Conservation (phyloP, 805 yeast genomes). For the Ogataea minuta region DNA sequence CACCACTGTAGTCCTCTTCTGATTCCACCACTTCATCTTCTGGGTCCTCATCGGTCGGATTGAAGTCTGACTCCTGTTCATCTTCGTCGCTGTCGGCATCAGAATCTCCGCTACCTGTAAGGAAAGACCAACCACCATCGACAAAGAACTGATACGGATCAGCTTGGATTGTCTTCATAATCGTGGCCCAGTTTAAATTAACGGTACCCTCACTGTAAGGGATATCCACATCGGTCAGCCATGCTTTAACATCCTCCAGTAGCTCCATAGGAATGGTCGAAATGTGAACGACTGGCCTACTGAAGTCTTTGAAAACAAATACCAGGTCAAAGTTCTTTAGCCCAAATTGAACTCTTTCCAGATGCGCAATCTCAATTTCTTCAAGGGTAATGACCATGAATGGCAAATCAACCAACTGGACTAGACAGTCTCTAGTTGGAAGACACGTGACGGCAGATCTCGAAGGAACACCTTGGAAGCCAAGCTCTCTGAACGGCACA, state of each 20-base stretch:
- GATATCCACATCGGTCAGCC: slow-evolving; percentile 97
- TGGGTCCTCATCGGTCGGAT: slow-evolving; percentile 60
- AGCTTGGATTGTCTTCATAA: slow-evolving; percentile 88
- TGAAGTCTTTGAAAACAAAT: slow-evolving; percentile 91
- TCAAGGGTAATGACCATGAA: slow-evolving; percentile 86
- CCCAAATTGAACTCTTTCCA: slow-evolving; percentile 97
- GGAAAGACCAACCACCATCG: slow-evolving; percentile 96
- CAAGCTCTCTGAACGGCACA: slow-evolving; percentile 92
- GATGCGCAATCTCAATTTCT: slow-evolving; percentile 91
- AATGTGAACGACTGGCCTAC: slow-evolving; percentile 83
- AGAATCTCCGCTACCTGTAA: slow-evolving; percentile 83
- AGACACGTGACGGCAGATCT: slow-evolving; percentile 91
- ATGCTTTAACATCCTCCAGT: slow-evolving; percentile 87
- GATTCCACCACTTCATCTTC: slow-evolving; percentile 48
- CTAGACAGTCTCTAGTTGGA: slow-evolving; percentile 96
- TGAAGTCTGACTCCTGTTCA: slow-evolving; percentile 64
- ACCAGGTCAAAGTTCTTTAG: slow-evolving; percentile 94
- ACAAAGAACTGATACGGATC: slow-evolving; percentile 93
- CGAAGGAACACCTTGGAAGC: slow-evolving; percentile 96
- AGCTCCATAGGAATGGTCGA: slow-evolving; percentile 93
- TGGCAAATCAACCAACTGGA: slow-evolving; percentile 93
- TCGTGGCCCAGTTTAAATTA: slow-evolving; percentile 92
- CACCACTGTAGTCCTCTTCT: slow-evolving; percentile 31
- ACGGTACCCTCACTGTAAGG: slow-evolving; percentile 94
- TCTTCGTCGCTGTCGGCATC: slow-evolving; percentile 67